phyloP scores from a whole-genome alignment of 352 stramenopile species.

The Phytophthora ohioensis region DNA sequence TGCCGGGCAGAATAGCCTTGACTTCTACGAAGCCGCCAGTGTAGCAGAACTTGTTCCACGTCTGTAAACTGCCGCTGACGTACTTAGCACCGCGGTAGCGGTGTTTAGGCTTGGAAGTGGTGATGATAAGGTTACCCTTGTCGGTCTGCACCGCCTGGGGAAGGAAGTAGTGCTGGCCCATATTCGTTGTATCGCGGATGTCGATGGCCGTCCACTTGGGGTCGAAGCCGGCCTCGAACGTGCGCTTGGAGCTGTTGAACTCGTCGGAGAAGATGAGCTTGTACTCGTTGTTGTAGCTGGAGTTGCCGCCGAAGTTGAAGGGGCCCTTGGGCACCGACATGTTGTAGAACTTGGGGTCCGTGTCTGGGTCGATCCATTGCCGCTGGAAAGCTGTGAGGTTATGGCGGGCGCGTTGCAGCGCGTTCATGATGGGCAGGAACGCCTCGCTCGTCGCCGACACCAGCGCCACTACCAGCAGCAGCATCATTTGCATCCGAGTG shows the following conservation, averaged over 20 bases:
- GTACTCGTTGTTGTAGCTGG: constrained; percentile 57
- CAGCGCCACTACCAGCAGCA: constrained; percentile 30
- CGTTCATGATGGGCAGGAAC: constrained; percentile 35
- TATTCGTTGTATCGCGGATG: constrained; percentile 95
- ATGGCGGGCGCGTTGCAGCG: constrained; percentile 32
- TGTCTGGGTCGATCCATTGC: constrained; percentile 86
- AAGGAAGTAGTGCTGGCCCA: constrained; percentile 97
- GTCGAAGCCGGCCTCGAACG: constrained; percentile 95
- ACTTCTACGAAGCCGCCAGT: constrained; percentile 97
- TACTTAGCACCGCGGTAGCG: constrained; percentile 79
- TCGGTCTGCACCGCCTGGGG: constrained; percentile 92
- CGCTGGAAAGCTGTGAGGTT: constrained; percentile 54
- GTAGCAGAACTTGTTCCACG: constrained; percentile 99
- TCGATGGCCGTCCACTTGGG: constrained; percentile 96
- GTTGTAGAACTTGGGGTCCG: constrained; percentile 60
- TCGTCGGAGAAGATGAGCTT: constrained; percentile 96
- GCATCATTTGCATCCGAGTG: constrained; percentile 14
- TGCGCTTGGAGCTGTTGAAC: constrained; percentile 94
- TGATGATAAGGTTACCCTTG: constrained; percentile 95
- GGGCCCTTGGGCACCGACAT: constrained; percentile 52
- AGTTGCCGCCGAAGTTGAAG: constrained; percentile 50
- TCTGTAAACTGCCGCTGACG: constrained; percentile 95
- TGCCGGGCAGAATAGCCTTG: constrained; percentile 93
- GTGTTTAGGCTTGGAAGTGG: constrained; percentile 86
- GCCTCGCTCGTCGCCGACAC: constrained; percentile 30